Percentiles rank a stretch among this genome's conserved stretches.
These are phyloP conservation scores for Cubamyces lactineus DNA, from an alignment of 768 basidiomycete genomes.

Conservation along the genomic window DNA sequence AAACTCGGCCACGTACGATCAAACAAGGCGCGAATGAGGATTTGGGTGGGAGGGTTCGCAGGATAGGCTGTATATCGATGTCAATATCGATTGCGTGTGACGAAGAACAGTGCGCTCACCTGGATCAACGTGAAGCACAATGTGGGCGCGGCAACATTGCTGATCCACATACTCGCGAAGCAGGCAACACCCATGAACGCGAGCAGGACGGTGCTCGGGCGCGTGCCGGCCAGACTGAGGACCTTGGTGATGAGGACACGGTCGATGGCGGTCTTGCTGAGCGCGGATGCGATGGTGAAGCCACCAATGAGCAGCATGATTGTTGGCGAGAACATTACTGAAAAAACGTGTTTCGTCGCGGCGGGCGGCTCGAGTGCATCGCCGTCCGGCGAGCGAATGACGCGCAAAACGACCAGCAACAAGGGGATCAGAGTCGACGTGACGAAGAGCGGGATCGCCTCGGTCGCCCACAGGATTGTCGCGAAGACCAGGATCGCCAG, in stretches of 20 bases:
- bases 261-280: constrained; percentile 96
- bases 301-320: constrained; percentile 99
- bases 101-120: constrained; percentile 46
- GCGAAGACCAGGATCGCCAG: constrained; percentile 89
- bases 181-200: constrained; percentile 96
- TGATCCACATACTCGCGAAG: constrained; percentile 99
- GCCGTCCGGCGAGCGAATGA: constrained; percentile 66
- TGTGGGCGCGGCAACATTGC: constrained; percentile 97
- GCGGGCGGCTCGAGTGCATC: constrained; percentile 56
- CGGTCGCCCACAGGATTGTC: constrained; percentile 95
- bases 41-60: constrained; percentile 85
- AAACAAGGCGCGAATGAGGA: constrained; percentile 88
- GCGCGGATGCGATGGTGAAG: constrained; percentile 95
- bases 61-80: constrained; percentile 70
- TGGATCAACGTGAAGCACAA: constrained; percentile 95
- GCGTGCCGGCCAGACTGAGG: constrained; percentile 86
- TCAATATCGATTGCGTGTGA: constrained; percentile 7
- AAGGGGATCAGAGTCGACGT: constrained; percentile 91
- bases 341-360: constrained; percentile 94
- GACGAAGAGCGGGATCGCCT: constrained; percentile 98
- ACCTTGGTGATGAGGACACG: constrained; percentile 88
- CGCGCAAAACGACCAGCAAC: constrained; percentile 81
- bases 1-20: constrained; percentile 61
- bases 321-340: constrained; percentile 95
- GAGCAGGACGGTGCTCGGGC: constrained; percentile 83